Percentiles rank a stretch among this genome's conserved stretches.
Evolutionary conservation across 176 grass and related monocot species (phyloP).

Genomic region (Lolium perenne): DNA sequence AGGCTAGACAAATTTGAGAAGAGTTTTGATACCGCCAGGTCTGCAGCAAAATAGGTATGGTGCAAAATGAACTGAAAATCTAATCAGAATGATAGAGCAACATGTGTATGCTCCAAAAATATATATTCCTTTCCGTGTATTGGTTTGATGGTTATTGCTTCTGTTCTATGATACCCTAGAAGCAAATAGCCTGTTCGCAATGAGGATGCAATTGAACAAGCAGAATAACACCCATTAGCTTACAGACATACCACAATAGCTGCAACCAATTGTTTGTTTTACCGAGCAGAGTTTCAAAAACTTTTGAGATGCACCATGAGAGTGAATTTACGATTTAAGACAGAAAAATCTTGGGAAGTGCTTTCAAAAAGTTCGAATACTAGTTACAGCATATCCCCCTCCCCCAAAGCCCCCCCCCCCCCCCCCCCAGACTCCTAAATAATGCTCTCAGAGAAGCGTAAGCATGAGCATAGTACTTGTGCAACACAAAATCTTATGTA

Average conservation of each 20-base stretch:
- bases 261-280: slow-evolving; percentile 1
- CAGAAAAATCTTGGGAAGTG: not conserved
- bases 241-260: slow-evolving; percentile 20
- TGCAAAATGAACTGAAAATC: slow-evolving; percentile 4
- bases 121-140: not conserved
- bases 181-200: not conserved
- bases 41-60: slow-evolving; percentile 5
- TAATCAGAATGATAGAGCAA: not conserved
- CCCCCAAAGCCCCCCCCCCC: not conserved
- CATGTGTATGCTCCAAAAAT: slow-evolving; percentile 1
- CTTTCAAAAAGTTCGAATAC: not conserved
- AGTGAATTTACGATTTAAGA: slow-evolving; percentile 27
- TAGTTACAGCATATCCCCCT: not conserved
- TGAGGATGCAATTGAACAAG: not conserved
- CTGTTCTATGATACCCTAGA: slow-evolving; percentile 20
- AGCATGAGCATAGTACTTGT: not conserved
- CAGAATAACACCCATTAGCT: slow-evolving; percentile 28
- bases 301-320: not conserved
- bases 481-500: not conserved
- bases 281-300: not conserved
- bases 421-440: not conserved
- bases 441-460: not conserved
- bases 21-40: not conserved
- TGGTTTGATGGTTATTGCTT: not conserved
- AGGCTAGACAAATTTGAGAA: slow-evolving; percentile 9